Evolutionary conservation across 345 rosid genomes (phyloP).

Genomic region (Cardamine occulta): DNA sequence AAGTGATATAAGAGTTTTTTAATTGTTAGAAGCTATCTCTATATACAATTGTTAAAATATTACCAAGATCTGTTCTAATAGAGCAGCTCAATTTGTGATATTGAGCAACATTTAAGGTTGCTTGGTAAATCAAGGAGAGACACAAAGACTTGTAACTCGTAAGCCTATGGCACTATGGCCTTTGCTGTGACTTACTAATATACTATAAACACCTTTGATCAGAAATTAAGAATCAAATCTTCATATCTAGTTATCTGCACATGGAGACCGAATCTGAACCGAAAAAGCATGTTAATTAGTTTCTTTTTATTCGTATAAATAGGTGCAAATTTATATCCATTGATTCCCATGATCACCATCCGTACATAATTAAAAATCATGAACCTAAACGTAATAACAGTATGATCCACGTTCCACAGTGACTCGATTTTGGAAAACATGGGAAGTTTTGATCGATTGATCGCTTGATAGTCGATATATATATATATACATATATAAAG

Average conservation of each 20-base stretch:
- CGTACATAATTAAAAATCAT: too few species aligned
- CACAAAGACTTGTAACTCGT: not conserved
- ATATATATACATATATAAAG: not conserved
- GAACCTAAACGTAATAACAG: too few species aligned
- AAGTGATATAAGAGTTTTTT: too few species aligned
- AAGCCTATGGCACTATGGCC: not conserved
- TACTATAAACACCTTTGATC: not conserved
- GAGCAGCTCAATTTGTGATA: too few species aligned
- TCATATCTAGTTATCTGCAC: not conserved
- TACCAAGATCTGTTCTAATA: too few species aligned
- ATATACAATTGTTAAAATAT: too few species aligned
- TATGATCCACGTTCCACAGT: too few species aligned
- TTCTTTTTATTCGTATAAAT: too few species aligned
- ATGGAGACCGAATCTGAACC: conserved; percentile 4
- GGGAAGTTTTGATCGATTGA: not conserved
- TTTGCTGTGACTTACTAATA: not conserved
- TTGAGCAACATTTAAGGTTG: not conserved
- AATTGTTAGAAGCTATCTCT: too few species aligned
- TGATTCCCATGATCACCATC: not conserved
- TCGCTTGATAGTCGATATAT: not conserved
- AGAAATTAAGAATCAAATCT: not conserved
- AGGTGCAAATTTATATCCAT: not conserved
- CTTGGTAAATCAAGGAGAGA: not conserved
- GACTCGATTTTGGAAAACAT: not conserved
- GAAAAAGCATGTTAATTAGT: not conserved